Evolutionary conservation across 2,329 filamentous ascomycete species (phyloP), one percentile per base, ranked within the genome.

Genomic region (Arthrinium phaeospermum): DNA sequence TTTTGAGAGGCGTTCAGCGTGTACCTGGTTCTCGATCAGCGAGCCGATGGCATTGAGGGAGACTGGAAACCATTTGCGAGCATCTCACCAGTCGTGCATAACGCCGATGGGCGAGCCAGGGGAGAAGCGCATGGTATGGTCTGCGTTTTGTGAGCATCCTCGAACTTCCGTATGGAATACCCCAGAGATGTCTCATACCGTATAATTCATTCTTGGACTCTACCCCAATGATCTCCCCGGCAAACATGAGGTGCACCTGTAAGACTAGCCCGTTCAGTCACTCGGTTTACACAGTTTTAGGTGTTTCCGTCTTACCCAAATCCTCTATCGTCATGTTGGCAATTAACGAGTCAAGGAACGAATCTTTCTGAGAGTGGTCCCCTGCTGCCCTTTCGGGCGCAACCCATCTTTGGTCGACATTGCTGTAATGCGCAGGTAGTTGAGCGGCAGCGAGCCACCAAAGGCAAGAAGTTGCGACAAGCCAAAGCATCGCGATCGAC

Each of bases 231-330:
- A 85, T 81, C 61, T 83, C 82, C 67, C 81, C 83, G 14, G 80
- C 83, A 72, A 85, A 85, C 76, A 83, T 85, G 51, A 86, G 79
- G 71, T 85, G 83, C 27, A 85, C 75, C 77, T 85, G 84, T n/a
- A 84, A 70, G 2, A 82, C 80, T 80, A 41, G 30, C 13, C 57
- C 41, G 34, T 41, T 64, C 57, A 64, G 57, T 34, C n/a, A 22
- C 4, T 37, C 2, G n/a, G n/a, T 0, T n/a, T n/a, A 37, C 41
- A 5, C 13, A 4, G 14, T 68, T 5, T 4, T 68, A 12, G 4
- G 4, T 16, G 34, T 41, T 41, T 3, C 22, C 19, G 8, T 12
- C 67, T 68, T 46, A 68, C 67, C 67, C 67, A 68, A 30, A n/a
- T 68, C 67, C 19, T 68, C 67, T 10, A 47, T 19, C 1, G 67